Evolutionary conservation across 176 grass and related monocot species (phyloP).

Genomic region (Poa annua): DNA sequence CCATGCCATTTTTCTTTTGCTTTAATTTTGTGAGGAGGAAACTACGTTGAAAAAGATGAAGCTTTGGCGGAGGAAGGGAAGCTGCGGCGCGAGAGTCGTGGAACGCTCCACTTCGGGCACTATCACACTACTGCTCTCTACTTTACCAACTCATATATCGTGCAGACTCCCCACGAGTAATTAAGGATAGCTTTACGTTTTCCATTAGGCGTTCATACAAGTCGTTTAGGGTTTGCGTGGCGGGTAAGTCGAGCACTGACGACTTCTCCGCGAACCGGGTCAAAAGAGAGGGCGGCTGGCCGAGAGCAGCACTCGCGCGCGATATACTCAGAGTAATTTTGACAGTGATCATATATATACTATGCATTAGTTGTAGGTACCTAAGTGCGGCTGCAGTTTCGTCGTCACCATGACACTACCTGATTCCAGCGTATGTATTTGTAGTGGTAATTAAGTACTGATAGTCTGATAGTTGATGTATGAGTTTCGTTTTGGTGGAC

Average conservation of each 20-base stretch:
- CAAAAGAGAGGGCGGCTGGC: conserved; percentile 41
- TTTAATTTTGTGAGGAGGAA: too few relatives aligned
- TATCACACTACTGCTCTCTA: too few relatives aligned
- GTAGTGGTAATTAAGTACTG: too few relatives aligned
- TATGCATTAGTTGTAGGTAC: neutral
- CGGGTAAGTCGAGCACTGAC: conserved; percentile 51
- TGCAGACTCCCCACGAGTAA: too few relatives aligned
- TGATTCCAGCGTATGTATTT: too few relatives aligned
- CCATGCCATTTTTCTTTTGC: too few relatives aligned
- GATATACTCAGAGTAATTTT: neutral
- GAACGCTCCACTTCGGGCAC: conserved; percentile 5
- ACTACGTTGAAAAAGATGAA: too few relatives aligned
- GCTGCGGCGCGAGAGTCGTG: conserved; percentile 23
- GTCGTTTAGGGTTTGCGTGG: too few relatives aligned
- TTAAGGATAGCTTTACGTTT: neutral
- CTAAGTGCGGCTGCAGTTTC: too few relatives aligned
- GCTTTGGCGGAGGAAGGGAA: conserved; percentile 1
- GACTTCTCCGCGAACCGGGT: neutral
- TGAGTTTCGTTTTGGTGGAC: neutral
- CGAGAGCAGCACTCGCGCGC: too few relatives aligned
- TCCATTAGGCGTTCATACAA: neutral
- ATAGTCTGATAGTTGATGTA: too few relatives aligned
- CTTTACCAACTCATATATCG: too few relatives aligned
- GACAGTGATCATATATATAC: neutral
- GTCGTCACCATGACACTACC: neutral